Base-by-base conservation (phyloP, 2,329 filamentous ascomycete genomes). In the Apiospora marii region DNA sequence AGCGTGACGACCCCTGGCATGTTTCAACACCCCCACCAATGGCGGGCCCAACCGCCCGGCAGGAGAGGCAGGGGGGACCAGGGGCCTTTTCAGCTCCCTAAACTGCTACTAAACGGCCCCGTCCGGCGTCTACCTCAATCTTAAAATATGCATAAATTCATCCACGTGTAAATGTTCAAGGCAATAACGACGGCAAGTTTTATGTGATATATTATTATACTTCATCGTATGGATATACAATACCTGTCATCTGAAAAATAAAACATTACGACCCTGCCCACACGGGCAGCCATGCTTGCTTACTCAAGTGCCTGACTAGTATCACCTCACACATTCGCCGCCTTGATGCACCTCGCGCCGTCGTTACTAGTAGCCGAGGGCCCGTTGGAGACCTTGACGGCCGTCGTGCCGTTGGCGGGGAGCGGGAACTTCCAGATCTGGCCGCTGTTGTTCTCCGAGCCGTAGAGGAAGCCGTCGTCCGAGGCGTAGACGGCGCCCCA, bases 341-440 rank as follows among this genome's bases (percentile, higher is more conserved):
- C 58, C 58, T 64, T 64, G 58, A 64, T 64, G 8, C 72, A 73
- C 51, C 73, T 71, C 58, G 73, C 73, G 12, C 73, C 73, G 41
- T 74, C 73, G 48, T 74, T 74, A 34, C 37, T 49, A 48, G 14
- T 67, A 34, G 72, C 43, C 13, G 51, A 19, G 8, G 72, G 67
- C 19, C 72, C 70, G 14, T 61, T 68, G 19, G 73, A 72, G 27
- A 73, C 24, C 34, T 61, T 70, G 8, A 69, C 61, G 13, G 58
- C 30, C 19, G 24, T 44, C 14, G 27, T 70, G 24, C 69, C 71
- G 46, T 70, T 70, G 30, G 19, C 16, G 27, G 58, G 58, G 27
- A 77, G 48, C 10, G 75, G 67, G 44, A 78, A 77, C 24, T 71
- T 70, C 75, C 75, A 78, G 67, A 77, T 75, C 70, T 77, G 72